These are phyloP conservation scores for Ilex asprella DNA, from an alignment of 257 asterid genomes.

Conservation along the genomic window DNA sequence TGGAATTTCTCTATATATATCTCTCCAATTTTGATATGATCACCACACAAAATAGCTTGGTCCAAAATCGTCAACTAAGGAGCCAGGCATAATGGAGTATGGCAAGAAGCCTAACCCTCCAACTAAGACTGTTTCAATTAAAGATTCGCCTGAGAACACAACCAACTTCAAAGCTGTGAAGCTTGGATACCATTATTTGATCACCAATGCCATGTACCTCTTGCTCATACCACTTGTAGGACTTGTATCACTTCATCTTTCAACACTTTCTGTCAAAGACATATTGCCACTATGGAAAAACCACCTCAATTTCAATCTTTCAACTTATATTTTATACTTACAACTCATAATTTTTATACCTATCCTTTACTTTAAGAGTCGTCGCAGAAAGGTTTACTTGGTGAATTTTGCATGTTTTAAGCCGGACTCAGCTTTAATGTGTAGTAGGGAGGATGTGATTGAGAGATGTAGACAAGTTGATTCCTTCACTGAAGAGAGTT, in stretches of 20 bases:
- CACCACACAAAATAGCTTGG: too few relatives aligned
- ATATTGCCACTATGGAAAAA: constrained; percentile 23
- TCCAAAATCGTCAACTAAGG: too few relatives aligned
- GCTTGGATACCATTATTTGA: constrained; percentile 57
- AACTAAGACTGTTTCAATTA: too few relatives aligned
- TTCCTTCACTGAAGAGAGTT: constrained; percentile 39
- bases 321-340: not conserved
- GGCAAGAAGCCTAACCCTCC: too few relatives aligned
- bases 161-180: constrained; percentile 45
- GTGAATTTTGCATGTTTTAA: constrained; percentile 71
- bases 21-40: too few relatives aligned
- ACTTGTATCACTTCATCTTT: constrained; percentile 27
- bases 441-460: constrained; percentile 42
- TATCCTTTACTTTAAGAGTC: constrained; percentile 44
- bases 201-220: constrained; percentile 45
- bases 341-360: not conserved
- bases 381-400: constrained; percentile 55
- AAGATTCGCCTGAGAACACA: too few relatives aligned
- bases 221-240: constrained; percentile 36
- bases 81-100: too few relatives aligned
- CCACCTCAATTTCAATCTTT: constrained; percentile 31
- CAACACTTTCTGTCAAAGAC: constrained; percentile 28
- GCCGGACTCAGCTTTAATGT: constrained; percentile 35
- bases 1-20: too few relatives aligned
- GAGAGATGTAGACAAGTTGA: constrained; percentile 32